These are phyloP conservation scores for Chaetomiaceae sp. DNA, from an alignment of 2,329 filamentous ascomycete species.

Conservation along the genomic window DNA sequence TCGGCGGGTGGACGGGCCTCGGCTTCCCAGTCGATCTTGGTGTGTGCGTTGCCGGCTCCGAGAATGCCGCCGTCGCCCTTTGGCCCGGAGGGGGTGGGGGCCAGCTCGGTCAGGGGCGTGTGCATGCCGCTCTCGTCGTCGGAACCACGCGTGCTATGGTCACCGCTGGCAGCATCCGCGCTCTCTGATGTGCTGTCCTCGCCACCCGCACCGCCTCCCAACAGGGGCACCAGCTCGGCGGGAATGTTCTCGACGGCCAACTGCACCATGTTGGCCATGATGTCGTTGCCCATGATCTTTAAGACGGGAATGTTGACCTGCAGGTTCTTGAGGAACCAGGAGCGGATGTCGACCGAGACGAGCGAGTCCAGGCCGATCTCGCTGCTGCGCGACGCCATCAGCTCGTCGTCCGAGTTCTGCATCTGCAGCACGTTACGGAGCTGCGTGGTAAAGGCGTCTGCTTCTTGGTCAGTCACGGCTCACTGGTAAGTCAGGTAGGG, in stretches of 20 bases:
- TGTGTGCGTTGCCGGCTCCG: too few relatives aligned
- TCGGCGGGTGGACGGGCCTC: too few relatives aligned
- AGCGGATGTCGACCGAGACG: conserved; percentile 31
- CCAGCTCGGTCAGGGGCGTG: too few relatives aligned
- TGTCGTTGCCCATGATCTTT: conserved; percentile 27
- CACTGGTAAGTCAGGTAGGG: too few relatives aligned
- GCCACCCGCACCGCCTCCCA: neutral
- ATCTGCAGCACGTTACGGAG: neutral
- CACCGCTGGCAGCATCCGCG: too few relatives aligned
- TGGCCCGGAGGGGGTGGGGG: too few relatives aligned
- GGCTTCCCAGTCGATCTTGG: too few relatives aligned
- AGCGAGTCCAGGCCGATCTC: conserved; percentile 12
- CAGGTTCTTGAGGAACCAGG: conserved; percentile 41
- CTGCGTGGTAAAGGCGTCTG: neutral
- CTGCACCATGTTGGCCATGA: neutral
- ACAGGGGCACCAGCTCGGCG: neutral
- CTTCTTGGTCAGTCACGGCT: too few relatives aligned
- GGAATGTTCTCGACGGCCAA: neutral
- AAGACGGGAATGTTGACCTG: conserved; percentile 38
- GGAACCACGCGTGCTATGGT: too few relatives aligned
- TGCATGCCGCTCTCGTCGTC: too few relatives aligned
- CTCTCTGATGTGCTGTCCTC: neutral
- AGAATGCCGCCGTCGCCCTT: too few relatives aligned
- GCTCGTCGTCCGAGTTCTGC: neutral
- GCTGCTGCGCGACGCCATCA: too few relatives aligned